phyloP scores from a whole-genome alignment of 441 rosid species.

The Macaranga tanarius region DNA sequence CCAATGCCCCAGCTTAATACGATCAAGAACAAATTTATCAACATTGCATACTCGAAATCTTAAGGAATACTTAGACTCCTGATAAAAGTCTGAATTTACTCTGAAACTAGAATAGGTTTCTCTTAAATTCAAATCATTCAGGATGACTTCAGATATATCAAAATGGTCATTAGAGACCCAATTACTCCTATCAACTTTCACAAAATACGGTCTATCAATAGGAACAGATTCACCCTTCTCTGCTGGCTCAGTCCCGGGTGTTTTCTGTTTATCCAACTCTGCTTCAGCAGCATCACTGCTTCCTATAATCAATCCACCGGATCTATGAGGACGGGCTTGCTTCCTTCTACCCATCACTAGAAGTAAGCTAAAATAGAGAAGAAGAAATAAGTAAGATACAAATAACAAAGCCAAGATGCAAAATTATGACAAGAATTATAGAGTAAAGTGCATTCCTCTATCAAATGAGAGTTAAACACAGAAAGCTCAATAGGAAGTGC shows the following conservation, averaged over 20 bases:
- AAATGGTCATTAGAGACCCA: conserved; percentile 57
- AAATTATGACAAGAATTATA: background rate
- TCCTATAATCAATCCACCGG: conserved; percentile 45
- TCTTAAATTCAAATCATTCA: conserved; percentile 46
- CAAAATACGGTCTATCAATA: conserved; percentile 54
- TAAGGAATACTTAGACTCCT: conserved; percentile 45
- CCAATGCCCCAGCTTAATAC: conserved; percentile 92
- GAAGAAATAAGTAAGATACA: background rate
- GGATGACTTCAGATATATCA: conserved; percentile 80
- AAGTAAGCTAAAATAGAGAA: conserved; percentile 15
- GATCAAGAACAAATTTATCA: conserved; percentile 40
- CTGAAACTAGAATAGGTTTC: conserved; percentile 42
- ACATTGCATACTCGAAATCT: conserved; percentile 66
- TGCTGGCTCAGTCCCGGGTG: conserved; percentile 25
- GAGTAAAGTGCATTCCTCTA: background rate
- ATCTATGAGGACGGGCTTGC: conserved; percentile 75
- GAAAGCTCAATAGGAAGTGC: background rate
- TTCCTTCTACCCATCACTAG: conserved; percentile 89
- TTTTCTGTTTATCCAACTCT: conserved; percentile 31
- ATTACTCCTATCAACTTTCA: conserved; percentile 42
- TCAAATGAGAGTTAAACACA: background rate
- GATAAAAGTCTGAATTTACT: conserved; percentile 40
- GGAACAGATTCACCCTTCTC: conserved; percentile 31
- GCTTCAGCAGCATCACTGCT: conserved; percentile 31
- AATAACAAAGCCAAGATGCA: background rate